A percentile compares a stretch with the other conserved stretches of the same genome.
Evolutionary conservation across 1,284 basidiomycete genomes (phyloP).

Genomic region (Puccinia triticina): DNA sequence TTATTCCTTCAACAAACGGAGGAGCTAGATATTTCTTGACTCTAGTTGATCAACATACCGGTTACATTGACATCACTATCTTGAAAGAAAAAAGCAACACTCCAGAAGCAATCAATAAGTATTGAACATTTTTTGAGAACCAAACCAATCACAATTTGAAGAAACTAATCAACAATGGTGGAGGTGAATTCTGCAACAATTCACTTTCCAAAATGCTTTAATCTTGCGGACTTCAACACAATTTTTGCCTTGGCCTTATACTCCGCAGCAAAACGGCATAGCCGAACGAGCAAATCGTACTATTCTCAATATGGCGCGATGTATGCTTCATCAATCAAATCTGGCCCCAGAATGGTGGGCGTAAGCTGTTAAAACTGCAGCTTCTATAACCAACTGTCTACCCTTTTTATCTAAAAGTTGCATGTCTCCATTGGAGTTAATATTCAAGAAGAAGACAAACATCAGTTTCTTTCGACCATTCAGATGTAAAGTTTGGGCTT

Average conservation of each 20-base stretch:
- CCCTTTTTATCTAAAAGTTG: neutral
- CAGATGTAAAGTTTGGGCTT: neutral
- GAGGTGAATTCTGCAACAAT: neutral
- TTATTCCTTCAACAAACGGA: too few relatives aligned
- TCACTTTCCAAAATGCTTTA: neutral
- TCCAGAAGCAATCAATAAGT: neutral
- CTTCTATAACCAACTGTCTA: neutral
- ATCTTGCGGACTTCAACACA: neutral
- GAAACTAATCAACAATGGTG: neutral
- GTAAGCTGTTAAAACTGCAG: neutral
- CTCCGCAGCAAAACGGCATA: neutral
- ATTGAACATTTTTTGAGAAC: slow-evolving; percentile 5
- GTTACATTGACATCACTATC: neutral
- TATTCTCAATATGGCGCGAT: neutral
- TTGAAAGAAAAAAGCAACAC: neutral
- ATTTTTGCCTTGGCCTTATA: neutral
- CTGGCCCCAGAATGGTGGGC: neutral
- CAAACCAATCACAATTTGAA: neutral
- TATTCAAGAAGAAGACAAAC: slow-evolving; percentile 9
- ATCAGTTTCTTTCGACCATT: neutral
- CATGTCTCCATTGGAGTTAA: neutral
- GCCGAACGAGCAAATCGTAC: slow-evolving; percentile 15
- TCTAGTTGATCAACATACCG: too few relatives aligned
- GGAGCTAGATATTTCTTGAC: too few relatives aligned
- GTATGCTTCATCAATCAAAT: neutral